Evolutionary conservation across 2,329 filamentous ascomycete genomes (phyloP).

Genomic region (Penicillium sp.): DNA sequence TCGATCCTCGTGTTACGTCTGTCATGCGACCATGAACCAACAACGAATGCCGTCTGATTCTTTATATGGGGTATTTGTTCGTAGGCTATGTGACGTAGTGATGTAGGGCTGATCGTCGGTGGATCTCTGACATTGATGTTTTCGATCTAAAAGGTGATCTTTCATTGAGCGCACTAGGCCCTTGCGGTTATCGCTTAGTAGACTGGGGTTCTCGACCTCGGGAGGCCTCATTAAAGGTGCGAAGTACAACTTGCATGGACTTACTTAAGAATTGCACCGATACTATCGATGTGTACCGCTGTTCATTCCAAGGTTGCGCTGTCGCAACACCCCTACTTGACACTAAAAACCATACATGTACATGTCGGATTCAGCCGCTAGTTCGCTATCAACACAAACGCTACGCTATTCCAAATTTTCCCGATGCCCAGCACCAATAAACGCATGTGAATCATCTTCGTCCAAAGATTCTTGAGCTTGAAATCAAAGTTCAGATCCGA

Average conservation of each 20-base stretch:
- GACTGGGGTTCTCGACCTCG: no score
- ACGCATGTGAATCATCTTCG: background rate
- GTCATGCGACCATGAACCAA: slow-evolving; percentile 35
- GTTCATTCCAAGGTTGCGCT: background rate
- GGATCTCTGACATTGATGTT: background rate
- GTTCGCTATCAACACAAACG: background rate
- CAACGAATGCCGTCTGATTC: slow-evolving; percentile 27
- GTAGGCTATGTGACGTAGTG: background rate
- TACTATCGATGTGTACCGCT: background rate
- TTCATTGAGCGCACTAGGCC: background rate
- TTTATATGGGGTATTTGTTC: slow-evolving; percentile 3
- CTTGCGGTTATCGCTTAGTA: background rate
- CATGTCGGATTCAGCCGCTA: background rate
- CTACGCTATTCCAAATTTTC: background rate
- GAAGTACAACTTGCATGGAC: background rate
- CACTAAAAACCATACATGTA: background rate
- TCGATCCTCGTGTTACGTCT: slow-evolving; percentile 31
- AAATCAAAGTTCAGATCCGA: background rate
- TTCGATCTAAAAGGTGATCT: background rate
- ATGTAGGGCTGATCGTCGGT: background rate
- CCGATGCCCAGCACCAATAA: background rate
- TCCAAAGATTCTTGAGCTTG: background rate
- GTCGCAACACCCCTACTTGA: background rate
- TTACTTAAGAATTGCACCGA: background rate
- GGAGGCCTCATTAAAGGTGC: background rate